Base-by-base conservation (phyloP, 1,139 yeast genomes). In the Scheffersomyces quercinus region DNA sequence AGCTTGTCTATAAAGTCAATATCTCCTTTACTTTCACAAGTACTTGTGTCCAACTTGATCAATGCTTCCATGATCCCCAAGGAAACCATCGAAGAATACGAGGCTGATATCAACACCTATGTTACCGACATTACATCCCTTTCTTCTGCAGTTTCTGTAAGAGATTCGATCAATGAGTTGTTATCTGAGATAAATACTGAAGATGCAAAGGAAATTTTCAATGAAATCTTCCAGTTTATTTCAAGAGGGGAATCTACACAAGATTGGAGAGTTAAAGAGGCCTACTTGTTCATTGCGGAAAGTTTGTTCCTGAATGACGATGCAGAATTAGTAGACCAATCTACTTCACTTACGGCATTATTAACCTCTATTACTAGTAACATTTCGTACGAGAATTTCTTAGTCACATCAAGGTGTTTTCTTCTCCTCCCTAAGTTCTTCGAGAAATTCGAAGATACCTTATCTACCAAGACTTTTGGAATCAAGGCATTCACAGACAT, bases 101-200 rank as follows among this genome's bases (percentile, higher is more conserved):
- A 60, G 9, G 70, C 67, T 1, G 93, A 89, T 56, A 77, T 82
- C 58, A 88, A 88, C 55, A 67, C 64, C 5, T 89, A 80, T 60
- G 86, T 88, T 5, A 79, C 88, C 5, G 85, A 83, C 36, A 88
- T 86, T 45, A 75, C 88, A 1, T 96, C 90, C 1, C 69, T 88
- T 35, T 68, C 79, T 1, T 68, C 76, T 26, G 73, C 67, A 6
- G 64, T 66, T 10, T 61, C 73, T 4, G 74, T 79, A 1, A 70
- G 93, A 46, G 86, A 82, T 43, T 69, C 83, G 0, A 60, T 80
- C 2, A 62, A 66, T 40, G 88, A 82, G 32, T 71, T 74, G 24
- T 50, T 82, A 15, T 59, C 73, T 0, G 84, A 79, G 32, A 50
- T 79, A 38, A 69, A 73, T 40, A 60, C 60, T 4, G 35, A 38